Conservation (phyloP, 345 rosid genomes). For the Raphanus sativus region DNA sequence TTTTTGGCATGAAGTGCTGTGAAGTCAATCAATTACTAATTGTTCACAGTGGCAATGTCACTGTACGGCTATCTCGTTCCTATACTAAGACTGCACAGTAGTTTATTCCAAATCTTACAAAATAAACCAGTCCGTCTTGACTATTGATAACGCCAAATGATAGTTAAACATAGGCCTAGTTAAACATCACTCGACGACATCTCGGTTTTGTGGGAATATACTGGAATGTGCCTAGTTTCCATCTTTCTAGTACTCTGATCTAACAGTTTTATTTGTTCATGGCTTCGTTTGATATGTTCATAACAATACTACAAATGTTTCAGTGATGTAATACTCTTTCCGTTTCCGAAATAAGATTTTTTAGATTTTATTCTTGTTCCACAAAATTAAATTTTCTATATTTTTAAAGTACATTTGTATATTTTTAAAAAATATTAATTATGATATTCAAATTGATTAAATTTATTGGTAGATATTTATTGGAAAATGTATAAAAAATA, state of each 20-base stretch:
- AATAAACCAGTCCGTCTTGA: not conserved
- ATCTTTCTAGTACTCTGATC: not conserved
- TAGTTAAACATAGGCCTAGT: not conserved
- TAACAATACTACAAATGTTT: not conserved
- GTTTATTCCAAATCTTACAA: not conserved
- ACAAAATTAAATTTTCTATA: too few relatives aligned
- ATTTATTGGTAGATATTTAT: too few relatives aligned
- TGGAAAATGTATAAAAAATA: too few relatives aligned
- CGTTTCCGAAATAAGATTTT: too few relatives aligned
- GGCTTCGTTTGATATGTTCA: not conserved
- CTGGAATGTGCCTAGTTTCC: constrained; percentile 6
- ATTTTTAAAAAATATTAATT: too few relatives aligned
- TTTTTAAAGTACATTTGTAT: too few relatives aligned
- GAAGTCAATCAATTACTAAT: not conserved
- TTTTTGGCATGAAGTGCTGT: not conserved
- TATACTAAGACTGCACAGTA: not conserved
- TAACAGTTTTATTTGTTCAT: not conserved
- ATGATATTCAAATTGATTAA: too few relatives aligned
- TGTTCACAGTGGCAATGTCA: not conserved
- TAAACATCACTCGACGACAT: not conserved
- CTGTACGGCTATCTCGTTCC: not conserved
- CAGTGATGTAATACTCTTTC: not conserved
- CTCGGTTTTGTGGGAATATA: not conserved
- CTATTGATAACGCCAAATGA: not conserved
- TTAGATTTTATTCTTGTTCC: too few relatives aligned